Base-by-base conservation (phyloP, 768 basidiomycete genomes). In the Trametes villosa region DNA sequence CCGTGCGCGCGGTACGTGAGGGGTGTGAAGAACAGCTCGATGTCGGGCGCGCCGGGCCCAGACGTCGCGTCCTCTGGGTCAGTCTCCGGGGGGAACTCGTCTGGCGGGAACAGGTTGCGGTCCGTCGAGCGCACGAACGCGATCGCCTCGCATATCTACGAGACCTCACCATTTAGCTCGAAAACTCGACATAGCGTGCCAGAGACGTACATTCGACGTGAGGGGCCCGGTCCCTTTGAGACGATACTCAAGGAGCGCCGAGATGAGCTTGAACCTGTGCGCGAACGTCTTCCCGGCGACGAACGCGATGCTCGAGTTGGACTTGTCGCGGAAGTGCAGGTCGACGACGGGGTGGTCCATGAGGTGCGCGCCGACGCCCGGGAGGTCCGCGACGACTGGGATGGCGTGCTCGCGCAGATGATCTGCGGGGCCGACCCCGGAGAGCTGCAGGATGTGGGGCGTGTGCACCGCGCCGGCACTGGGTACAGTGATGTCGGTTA, bases 301-400 rank as follows among this genome's bases (percentile, higher is more conserved):
- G 62, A 72, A 82, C 57, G 74, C 78, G 15, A 81, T 40, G 7
- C 81, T 79, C 6, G 74, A 66, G 52, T 79, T 75, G 2, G 72
- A 73, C 60, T 80, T 86, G 62, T 87, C 85, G 63, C 78, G 79
- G 70, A 83, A 78, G 63, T 78, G 77, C 26, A 85, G 52, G 65
- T 80, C 76, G 50, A 88, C 78, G 15, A 79, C 77, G 4, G 80
- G 77, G 66, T 94, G 92, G 68, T 94, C 92, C 45, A 81, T 76
- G 18, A 94, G 80, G 70, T 92, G 81, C 9, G 81, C 76, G 15
- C 93, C 93, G 20, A 95, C 91, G 12, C 86, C 86, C 0, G 89
- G 87, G 2, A 89, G 81, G 65, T 92, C 84, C 7, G 83, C 68
- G 20, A 87, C 74, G 30, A 86, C 73, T 0, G 82, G 76, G 22